A percentile compares a stretch with the other conserved stretches of the same genome.
Evolutionary conservation across 768 basidiomycete species (phyloP).

Genomic region (Lentinula boryana): DNA sequence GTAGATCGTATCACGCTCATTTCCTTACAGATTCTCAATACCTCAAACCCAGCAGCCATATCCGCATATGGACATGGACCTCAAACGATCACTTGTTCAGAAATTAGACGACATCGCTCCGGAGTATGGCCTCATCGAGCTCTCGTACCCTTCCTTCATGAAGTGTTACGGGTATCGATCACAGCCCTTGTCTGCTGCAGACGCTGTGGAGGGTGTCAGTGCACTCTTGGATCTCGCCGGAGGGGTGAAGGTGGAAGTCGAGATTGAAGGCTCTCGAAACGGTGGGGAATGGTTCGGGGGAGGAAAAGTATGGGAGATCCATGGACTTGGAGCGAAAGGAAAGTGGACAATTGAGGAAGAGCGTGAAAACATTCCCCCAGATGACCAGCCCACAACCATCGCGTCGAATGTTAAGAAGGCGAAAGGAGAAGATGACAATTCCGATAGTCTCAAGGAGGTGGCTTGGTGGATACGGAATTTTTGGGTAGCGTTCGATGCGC

Average conservation of each 20-base stretch:
- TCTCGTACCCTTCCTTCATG: slow-evolving; percentile 90
- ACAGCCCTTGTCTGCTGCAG: slow-evolving; percentile 85
- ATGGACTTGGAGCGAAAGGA: slow-evolving; percentile 28
- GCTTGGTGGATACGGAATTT: slow-evolving; percentile 91
- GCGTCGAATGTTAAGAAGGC: slow-evolving; percentile 17
- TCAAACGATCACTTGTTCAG: slow-evolving; percentile 72
- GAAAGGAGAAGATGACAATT: slow-evolving; percentile 24
- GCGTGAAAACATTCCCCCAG: slow-evolving; percentile 31
- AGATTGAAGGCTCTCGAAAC: slow-evolving; percentile 79
- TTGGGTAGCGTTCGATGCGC: slow-evolving; percentile 92
- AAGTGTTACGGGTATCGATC: slow-evolving; percentile 88
- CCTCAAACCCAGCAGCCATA: slow-evolving; percentile 92
- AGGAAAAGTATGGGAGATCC: slow-evolving; percentile 69
- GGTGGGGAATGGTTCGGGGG: slow-evolving; percentile 98
- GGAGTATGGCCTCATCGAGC: slow-evolving; percentile 90
- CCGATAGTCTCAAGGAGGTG: slow-evolving; percentile 37
- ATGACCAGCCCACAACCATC: slow-evolving; percentile 14
- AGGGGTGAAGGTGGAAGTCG: slow-evolving; percentile 87
- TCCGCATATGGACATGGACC: slow-evolving; percentile 93
- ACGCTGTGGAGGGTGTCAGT: slow-evolving; percentile 84
- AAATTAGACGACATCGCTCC: slow-evolving; percentile 89
- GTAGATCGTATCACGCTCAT: not conserved
- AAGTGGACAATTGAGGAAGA: slow-evolving; percentile 30
- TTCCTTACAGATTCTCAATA: slow-evolving; percentile 77
- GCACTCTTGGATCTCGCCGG: slow-evolving; percentile 88